phyloP scores from a whole-genome alignment of 2,329 filamentous ascomycete species.

The Fusarium proliferatum region DNA sequence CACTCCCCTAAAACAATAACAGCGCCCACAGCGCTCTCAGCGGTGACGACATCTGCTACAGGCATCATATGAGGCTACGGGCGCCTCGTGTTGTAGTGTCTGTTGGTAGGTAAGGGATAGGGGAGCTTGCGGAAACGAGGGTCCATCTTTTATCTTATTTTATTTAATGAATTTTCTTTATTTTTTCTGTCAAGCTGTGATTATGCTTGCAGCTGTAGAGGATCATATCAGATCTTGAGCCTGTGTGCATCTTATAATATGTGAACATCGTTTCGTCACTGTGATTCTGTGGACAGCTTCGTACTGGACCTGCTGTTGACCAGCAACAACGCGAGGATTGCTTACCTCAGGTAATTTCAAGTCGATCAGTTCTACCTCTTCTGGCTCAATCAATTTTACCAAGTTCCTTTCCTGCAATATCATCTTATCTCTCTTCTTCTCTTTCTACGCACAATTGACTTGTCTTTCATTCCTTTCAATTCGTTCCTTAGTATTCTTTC shows the following conservation, averaged over 20 bases:
- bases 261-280: constrained; percentile 19
- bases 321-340: constrained; percentile 33
- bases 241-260: neutral
- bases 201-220: neutral
- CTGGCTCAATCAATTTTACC: constrained; percentile 20
- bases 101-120: neutral
- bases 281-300: constrained; percentile 28
- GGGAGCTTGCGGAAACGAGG: constrained; percentile 12
- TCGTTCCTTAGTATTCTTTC: constrained; percentile 14
- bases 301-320: constrained; percentile 23
- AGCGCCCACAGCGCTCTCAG: constrained; percentile 8
- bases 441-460: constrained; percentile 27
- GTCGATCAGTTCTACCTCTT: constrained; percentile 33
- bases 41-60: constrained; percentile 35
- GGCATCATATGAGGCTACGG: constrained; percentile 2
- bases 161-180: neutral
- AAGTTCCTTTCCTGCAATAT: constrained; percentile 23
- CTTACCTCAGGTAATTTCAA: constrained; percentile 37
- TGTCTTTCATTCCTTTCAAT: constrained; percentile 35
- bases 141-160: constrained; percentile 24
- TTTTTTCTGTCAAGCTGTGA: neutral
- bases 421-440: constrained; percentile 3
- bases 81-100: constrained; percentile 37
- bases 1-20: constrained; percentile 23
- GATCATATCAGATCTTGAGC: constrained; percentile 12